A percentile compares a stretch with the other conserved stretches of the same genome.
These are phyloP conservation scores for Fusarium citri DNA, from an alignment of 2,329 filamentous ascomycete genomes.

Conservation along the genomic window DNA sequence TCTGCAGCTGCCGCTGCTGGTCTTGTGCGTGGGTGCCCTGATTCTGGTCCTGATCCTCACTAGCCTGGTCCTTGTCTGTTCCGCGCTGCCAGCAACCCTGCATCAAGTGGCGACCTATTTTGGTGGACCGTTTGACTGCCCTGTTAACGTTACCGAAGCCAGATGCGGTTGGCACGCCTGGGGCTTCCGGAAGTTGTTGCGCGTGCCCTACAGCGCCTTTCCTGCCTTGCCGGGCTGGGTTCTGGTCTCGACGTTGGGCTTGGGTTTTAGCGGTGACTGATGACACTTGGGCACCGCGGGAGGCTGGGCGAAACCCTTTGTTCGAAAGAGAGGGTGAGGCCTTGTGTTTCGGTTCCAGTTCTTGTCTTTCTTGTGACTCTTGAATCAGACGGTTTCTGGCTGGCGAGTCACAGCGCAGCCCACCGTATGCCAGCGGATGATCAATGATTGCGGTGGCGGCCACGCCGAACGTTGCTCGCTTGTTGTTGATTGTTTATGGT, in stretches of 20 bases:
- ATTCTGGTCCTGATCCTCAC: constrained; percentile 37
- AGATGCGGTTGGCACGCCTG: constrained; percentile 40
- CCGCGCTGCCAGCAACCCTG: constrained; percentile 38
- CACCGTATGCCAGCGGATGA: constrained; percentile 20
- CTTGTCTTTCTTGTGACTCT: constrained; percentile 33
- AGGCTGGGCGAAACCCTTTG: constrained; percentile 21
- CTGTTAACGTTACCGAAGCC: constrained; percentile 33
- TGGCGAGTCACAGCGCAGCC: constrained; percentile 40
- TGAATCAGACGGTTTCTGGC: constrained; percentile 32
- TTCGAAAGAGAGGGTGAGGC: constrained; percentile 5
- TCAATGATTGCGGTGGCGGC: constrained; percentile 35
- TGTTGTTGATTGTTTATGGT: constrained; percentile 23
- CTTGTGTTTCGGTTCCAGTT: constrained; percentile 6
- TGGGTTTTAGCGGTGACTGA: constrained; percentile 42
- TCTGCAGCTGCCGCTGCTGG: constrained; percentile 42
- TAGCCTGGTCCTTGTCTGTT: constrained; percentile 31
- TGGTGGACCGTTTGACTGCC: constrained; percentile 45
- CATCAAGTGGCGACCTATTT: constrained; percentile 37
- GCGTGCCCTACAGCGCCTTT: constrained; percentile 22
- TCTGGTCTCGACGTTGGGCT: constrained; percentile 31
- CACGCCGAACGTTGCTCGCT: constrained; percentile 24
- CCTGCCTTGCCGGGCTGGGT: constrained; percentile 29
- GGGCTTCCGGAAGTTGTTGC: constrained; percentile 26
- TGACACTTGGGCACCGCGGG: constrained; percentile 37
- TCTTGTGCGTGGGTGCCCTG: constrained; percentile 44